These are phyloP conservation scores for Gonapodya prolifera DNA, from an alignment of 192 early-diverging fungal species.

Conservation along the genomic window DNA sequence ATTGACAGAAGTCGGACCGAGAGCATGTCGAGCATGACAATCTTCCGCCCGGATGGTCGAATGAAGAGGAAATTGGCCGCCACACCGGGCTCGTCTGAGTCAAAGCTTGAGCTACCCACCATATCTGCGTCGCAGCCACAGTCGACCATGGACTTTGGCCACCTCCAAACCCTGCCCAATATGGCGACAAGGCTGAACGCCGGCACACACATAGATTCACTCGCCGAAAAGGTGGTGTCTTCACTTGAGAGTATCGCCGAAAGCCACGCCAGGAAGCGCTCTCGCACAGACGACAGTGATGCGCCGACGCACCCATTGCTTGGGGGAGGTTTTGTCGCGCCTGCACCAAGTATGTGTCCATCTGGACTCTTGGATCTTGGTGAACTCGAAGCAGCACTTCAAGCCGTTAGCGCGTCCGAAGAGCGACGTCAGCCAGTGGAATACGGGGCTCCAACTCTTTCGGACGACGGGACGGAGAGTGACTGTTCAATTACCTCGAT, in stretches of 20 bases:
- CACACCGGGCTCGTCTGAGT: not conserved
- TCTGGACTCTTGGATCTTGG: not conserved
- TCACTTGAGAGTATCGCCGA: not conserved
- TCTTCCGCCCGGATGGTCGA: not conserved
- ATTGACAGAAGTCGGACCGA: not conserved
- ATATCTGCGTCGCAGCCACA: not conserved
- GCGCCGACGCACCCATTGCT: not conserved
- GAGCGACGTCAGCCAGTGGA: not conserved
- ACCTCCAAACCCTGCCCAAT: not conserved
- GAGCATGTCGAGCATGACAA: not conserved
- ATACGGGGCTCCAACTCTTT: not conserved
- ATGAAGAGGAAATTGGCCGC: not conserved
- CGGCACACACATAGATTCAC: not conserved
- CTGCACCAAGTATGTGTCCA: not conserved
- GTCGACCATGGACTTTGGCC: not conserved
- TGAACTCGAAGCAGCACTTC: not conserved
- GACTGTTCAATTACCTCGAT: not conserved
- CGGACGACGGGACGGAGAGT: not conserved
- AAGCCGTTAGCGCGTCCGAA: not conserved
- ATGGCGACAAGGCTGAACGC: not conserved
- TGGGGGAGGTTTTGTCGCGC: not conserved
- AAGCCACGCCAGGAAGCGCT: not conserved
- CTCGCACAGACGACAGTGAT: not conserved
- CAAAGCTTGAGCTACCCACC: not conserved
- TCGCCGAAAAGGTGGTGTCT: not conserved